Percentiles rank a stretch among this genome's conserved stretches.
phyloP scores from a whole-genome alignment of 2,329 filamentous ascomycete genomes.

The Colletotrichum simmondsii region DNA sequence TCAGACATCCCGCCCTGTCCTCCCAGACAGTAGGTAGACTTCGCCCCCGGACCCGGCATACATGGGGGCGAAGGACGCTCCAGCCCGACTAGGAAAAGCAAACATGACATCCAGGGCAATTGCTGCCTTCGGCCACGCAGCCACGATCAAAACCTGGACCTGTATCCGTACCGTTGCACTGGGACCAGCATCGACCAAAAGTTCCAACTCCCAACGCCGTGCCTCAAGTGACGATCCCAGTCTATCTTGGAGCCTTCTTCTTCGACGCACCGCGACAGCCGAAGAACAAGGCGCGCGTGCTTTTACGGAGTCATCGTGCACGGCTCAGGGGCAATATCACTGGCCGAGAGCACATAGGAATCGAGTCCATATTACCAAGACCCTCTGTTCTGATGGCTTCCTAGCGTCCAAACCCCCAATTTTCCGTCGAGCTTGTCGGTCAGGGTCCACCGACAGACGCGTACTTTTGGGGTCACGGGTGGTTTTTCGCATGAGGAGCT shows the following conservation, averaged over 20 bases:
- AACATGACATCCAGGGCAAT: neutral
- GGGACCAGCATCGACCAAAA: neutral
- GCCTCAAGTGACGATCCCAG: neutral
- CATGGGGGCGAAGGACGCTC: neutral
- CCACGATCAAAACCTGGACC: neutral
- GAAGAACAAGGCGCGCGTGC: neutral
- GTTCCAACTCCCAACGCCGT: neutral
- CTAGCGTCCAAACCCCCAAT: neutral
- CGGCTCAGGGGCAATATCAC: neutral
- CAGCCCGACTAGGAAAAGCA: neutral
- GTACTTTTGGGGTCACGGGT: neutral
- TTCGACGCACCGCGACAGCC: neutral
- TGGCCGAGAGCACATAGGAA: neutral
- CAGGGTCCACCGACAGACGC: conserved; percentile 8
- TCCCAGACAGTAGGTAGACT: neutral
- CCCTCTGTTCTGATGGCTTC: neutral
- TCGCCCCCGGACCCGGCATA: neutral
- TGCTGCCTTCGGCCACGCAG: neutral
- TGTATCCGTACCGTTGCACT: neutral
- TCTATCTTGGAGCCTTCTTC: neutral
- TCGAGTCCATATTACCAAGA: neutral
- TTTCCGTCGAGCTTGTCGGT: neutral
- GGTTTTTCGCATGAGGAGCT: neutral
- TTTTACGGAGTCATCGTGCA: neutral
- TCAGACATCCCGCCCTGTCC: neutral